These are phyloP conservation scores for Aspergillus fischeri DNA, from an alignment of 2,329 filamentous ascomycete species.

Conservation along the genomic window DNA sequence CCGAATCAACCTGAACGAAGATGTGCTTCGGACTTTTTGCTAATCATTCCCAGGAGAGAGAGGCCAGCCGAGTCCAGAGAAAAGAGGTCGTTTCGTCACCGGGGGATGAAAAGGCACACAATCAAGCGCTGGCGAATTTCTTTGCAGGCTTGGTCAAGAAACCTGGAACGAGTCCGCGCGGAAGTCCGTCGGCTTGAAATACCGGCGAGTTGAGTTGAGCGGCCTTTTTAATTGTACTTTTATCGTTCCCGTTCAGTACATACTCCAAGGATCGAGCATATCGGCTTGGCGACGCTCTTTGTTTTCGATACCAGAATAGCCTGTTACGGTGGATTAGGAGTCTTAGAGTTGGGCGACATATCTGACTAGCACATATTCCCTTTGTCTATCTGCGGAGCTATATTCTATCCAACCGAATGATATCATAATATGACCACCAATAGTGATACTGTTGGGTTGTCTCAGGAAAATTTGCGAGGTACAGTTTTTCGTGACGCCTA, in stretches of 20 bases:
- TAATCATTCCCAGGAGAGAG: slow-evolving; percentile 35
- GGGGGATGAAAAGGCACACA: slow-evolving; percentile 50
- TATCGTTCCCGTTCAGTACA: slow-evolving; percentile 25
- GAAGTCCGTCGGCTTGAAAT: slow-evolving; percentile 32
- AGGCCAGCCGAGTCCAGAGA: slow-evolving; percentile 37
- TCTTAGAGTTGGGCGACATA: slow-evolving; percentile 5
- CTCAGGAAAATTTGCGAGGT: neutral
- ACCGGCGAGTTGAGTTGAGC: neutral
- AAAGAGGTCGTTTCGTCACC: slow-evolving; percentile 31
- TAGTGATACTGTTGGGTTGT: neutral
- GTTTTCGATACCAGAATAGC: slow-evolving; percentile 12
- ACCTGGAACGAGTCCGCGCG: slow-evolving; percentile 34
- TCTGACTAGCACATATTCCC: neutral
- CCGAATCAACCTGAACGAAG: neutral
- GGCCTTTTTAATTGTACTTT: slow-evolving; percentile 22
- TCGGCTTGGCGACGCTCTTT: slow-evolving; percentile 48
- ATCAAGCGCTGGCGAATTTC: slow-evolving; percentile 57
- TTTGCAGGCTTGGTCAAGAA: slow-evolving; percentile 58
- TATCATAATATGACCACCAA: neutral
- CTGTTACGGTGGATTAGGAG: slow-evolving; percentile 10
- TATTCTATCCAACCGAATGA: neutral
- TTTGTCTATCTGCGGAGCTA: neutral
- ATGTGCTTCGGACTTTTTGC: neutral
- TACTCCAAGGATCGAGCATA: slow-evolving; percentile 60
- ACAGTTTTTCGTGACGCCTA: neutral